Evolutionary conservation across 768 basidiomycete species (phyloP).

Genomic region (Mrakia hoshinonis): DNA sequence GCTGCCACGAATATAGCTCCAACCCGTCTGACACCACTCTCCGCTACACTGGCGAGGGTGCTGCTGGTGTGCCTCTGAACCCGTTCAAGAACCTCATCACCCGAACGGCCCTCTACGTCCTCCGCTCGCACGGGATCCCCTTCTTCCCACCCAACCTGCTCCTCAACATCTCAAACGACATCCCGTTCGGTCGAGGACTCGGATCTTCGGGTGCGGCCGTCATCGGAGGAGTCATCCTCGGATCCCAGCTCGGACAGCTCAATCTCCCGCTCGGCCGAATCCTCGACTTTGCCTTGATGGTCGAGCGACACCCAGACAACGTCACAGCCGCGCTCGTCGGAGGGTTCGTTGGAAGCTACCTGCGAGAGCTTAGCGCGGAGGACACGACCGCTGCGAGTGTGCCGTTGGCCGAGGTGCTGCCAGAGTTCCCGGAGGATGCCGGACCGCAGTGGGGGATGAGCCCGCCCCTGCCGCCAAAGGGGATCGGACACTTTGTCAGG

Average conservation of each 20-base stretch:
- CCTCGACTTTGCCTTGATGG: conserved; percentile 96
- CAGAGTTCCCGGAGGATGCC: conserved; percentile 89
- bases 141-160: conserved; percentile 66
- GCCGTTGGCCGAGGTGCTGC: conserved; percentile 88
- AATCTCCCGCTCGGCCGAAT: conserved; percentile 60
- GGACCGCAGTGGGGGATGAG: conserved; percentile 81
- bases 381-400: conserved; percentile 79
- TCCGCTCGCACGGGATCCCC: conserved; percentile 72
- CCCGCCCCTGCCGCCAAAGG: conserved; percentile 76
- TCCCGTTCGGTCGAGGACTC: conserved; percentile 93
- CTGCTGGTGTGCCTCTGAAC: conserved; percentile 80
- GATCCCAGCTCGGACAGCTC: conserved; percentile 68
- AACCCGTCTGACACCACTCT: conserved; percentile 28
- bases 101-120: conserved; percentile 91
- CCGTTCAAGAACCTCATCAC: conserved; percentile 96
- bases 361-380: conserved; percentile 72
- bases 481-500: conserved; percentile 87
- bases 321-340: conserved; percentile 95
- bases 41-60: conserved; percentile 79
- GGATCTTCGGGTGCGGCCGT: conserved; percentile 99
- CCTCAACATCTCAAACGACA: conserved; percentile 77
- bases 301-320: conserved; percentile 97
- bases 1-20: not conserved
- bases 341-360: conserved; percentile 93
- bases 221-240: conserved; percentile 88